Conservation (phyloP, 495 filamentous ascomycete genomes). For the Aspergillus ellipticus region DNA sequence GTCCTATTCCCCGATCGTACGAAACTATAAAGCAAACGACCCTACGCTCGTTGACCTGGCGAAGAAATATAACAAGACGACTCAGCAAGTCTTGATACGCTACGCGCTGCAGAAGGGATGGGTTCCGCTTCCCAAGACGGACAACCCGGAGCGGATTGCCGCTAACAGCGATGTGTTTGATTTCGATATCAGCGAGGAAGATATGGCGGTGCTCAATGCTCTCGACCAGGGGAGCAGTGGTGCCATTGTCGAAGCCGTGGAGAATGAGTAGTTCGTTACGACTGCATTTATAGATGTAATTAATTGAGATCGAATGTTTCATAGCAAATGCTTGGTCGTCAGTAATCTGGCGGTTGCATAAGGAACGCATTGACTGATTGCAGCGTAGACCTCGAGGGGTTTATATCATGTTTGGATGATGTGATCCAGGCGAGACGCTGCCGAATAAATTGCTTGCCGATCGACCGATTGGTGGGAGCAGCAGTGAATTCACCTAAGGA, state of each 20-base stretch:
- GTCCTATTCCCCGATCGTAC: slow-evolving; percentile 64
- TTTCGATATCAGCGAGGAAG: slow-evolving; percentile 59
- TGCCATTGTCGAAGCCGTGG: slow-evolving; percentile 51
- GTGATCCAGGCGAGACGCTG: slow-evolving; percentile 75
- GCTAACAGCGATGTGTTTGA: slow-evolving; percentile 64
- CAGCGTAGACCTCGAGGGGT: slow-evolving; percentile 75
- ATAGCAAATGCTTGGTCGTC: slow-evolving; percentile 17
- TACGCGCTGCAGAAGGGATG: slow-evolving; percentile 65
- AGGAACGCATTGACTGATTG: slow-evolving; percentile 86
- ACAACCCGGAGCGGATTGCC: slow-evolving; percentile 56
- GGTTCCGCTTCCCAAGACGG: slow-evolving; percentile 72
- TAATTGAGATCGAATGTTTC: background rate
- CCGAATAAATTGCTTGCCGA: slow-evolving; percentile 74
- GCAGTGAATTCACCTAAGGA: slow-evolving; percentile 30
- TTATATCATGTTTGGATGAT: slow-evolving; percentile 66
- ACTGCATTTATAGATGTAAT: slow-evolving; percentile 8
- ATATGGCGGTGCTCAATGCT: slow-evolving; percentile 60
- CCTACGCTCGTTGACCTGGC: slow-evolving; percentile 49
- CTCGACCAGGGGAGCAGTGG: slow-evolving; percentile 60
- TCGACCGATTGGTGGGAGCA: slow-evolving; percentile 26
- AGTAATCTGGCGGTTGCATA: slow-evolving; percentile 53
- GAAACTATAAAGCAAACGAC: slow-evolving; percentile 58
- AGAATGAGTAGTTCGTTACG: slow-evolving; percentile 34
- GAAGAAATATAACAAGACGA: slow-evolving; percentile 48
- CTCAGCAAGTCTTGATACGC: slow-evolving; percentile 52